Evolutionary conservation across 768 basidiomycete species (phyloP), one percentile per base, ranked within the genome.

Genomic region (Pisolithus microcarpus): DNA sequence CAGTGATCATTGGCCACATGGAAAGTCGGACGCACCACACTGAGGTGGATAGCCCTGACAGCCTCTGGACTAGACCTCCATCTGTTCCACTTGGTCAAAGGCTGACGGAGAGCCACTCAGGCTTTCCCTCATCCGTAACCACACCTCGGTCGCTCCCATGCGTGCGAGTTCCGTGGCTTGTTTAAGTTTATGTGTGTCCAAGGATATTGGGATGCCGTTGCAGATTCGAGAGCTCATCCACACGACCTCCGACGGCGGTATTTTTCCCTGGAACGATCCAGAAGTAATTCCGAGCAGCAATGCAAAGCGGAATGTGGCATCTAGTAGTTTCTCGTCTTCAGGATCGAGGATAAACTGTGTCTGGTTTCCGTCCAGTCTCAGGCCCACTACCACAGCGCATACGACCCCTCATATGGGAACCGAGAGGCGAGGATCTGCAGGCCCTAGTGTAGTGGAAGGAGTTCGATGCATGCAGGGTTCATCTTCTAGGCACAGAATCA

Each of bases 341-440:
- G 82, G 81, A 60, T 84, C 82, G 2, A 82, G 65, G 13, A 84
- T 60, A 2, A 83, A 62, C 1, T 55, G 52, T 0, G 70, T 60
- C 4, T 10, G 45, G 23, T 21, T 36, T 21, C 38, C 34, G 11
- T 55, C 43, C 23, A 36, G 34, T 6, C 68, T 44, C 13, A 70
- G 70, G 0, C 79, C 80, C 1, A 85, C 72, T 0, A 84, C 70
- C 2, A 84, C 76, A 4, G 88, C 87, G 48, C 82, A 82, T 0
- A 86, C 75, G 16, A 85, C 78, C 1, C 87, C 86, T 2, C 76
- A 71, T 85, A 90, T 83, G 0, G n/a, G n/a, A n/a, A n/a, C 7
- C 4, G 7, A n/a, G 21, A 23, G 21, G 21, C 21, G 21, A 23
- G 21, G 21, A 23, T 23, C 4, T 23, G 21, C 4, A 4, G 21